A percentile compares a stretch with the other conserved stretches of the same genome.
Evolutionary conservation across 2,329 filamentous ascomycete genomes (phyloP).

Genomic region (Apiospora koreana): DNA sequence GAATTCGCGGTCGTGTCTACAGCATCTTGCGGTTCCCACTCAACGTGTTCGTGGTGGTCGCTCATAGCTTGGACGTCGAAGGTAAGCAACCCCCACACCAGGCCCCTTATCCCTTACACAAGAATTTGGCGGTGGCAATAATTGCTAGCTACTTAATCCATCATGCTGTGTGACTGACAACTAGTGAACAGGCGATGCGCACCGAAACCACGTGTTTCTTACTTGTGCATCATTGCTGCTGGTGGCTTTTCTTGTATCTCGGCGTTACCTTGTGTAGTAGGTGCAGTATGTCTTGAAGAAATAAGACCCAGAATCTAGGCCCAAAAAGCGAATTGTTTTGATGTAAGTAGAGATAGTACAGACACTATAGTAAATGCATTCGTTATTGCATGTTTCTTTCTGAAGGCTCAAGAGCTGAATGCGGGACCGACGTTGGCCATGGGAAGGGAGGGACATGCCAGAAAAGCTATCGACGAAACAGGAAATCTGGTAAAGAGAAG

Average conservation of each 20-base stretch:
- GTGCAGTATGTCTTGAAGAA: not conserved
- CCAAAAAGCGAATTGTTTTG: not conserved
- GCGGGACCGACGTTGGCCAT: not conserved
- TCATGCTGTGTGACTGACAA: not conserved
- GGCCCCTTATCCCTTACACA: not conserved
- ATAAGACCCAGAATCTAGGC: not conserved
- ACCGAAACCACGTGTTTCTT: constrained; percentile 17
- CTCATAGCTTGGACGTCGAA: constrained; percentile 46
- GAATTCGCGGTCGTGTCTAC: constrained; percentile 51
- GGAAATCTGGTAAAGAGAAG: not conserved
- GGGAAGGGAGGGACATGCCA: too few relatives aligned
- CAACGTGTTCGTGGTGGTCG: constrained; percentile 33
- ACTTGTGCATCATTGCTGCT: constrained; percentile 14
- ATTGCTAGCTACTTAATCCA: too few relatives aligned
- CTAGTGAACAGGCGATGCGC: constrained; percentile 12
- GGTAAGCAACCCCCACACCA: constrained; percentile 25
- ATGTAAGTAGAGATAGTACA: not conserved
- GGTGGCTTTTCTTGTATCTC: constrained; percentile 13
- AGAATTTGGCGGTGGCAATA: not conserved
- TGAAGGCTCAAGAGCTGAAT: too few relatives aligned
- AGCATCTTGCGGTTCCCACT: constrained; percentile 55
- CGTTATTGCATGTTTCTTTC: not conserved
- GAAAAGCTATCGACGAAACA: not conserved
- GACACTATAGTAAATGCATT: not conserved
- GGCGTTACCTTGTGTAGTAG: constrained; percentile 7